phyloP scores from a whole-genome alignment of 2,329 filamentous ascomycete genomes.

The Verticillium longisporum region DNA sequence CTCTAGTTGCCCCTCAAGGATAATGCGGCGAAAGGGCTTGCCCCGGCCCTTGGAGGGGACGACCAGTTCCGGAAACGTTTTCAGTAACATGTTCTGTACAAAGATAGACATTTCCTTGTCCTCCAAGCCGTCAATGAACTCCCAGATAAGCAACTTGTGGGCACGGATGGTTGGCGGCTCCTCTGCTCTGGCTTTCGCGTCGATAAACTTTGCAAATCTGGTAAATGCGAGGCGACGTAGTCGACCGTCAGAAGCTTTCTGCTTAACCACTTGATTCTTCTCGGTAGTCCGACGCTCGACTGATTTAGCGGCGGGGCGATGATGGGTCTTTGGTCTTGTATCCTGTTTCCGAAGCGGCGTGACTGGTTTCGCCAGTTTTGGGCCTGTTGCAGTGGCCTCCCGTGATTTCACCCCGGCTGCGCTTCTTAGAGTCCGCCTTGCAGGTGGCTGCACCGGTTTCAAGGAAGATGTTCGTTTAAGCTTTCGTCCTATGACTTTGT shows the following conservation, averaged over 20 bases:
- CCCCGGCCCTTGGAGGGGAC: background rate
- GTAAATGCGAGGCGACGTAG: background rate
- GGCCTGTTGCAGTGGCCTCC: background rate
- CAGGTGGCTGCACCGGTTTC: background rate
- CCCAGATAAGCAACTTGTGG: constrained; percentile 1
- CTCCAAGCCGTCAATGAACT: constrained; percentile 1
- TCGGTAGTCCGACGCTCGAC: background rate
- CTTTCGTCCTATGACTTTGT: background rate
- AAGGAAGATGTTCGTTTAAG: background rate
- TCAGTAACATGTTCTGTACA: background rate
- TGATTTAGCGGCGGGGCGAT: background rate
- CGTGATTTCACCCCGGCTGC: background rate
- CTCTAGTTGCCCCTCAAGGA: background rate
- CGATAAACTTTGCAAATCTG: background rate
- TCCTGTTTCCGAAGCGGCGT: background rate
- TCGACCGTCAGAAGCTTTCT: background rate
- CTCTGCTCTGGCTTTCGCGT: background rate
- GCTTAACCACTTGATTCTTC: background rate
- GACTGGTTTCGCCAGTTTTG: background rate
- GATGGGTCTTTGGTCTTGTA: background rate
- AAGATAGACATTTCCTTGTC: background rate
- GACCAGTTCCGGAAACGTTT: background rate
- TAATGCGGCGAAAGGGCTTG: background rate
- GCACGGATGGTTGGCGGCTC: background rate
- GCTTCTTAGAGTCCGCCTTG: background rate